phyloP scores from a whole-genome alignment of 208 protist genomes.

The Borovskyia barvae region DNA sequence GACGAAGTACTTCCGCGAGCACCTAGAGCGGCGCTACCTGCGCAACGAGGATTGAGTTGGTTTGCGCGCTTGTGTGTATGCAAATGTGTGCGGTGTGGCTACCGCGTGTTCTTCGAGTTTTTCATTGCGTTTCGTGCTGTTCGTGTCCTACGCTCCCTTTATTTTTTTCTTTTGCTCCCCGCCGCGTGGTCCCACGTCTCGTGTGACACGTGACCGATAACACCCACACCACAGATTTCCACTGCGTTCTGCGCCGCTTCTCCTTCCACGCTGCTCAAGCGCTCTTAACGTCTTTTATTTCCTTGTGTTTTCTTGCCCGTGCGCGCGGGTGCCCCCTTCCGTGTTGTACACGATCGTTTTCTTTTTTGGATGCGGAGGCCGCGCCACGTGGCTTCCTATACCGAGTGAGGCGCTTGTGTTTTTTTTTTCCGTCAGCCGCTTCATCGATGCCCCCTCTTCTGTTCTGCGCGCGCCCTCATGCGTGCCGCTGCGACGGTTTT shows the following conservation, averaged over 20 bases:
- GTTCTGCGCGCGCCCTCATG: not conserved
- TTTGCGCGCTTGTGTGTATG: not conserved
- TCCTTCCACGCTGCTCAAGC: not conserved
- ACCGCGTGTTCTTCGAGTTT: not conserved
- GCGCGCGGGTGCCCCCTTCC: not conserved
- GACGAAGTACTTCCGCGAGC: slow-evolving; percentile 60
- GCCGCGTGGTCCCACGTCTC: too few species aligned
- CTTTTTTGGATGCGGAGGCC: not conserved
- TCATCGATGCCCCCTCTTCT: not conserved
- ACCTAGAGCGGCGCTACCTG: slow-evolving; percentile 78
- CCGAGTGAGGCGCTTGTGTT: not conserved
- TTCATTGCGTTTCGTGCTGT: not conserved
- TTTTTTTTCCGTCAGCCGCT: not conserved
- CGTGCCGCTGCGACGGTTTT: not conserved
- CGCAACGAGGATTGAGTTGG: slow-evolving; percentile 14
- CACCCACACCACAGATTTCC: too few species aligned
- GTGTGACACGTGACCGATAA: too few species aligned
- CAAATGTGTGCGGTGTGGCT: not conserved
- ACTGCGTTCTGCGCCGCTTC: not conserved
- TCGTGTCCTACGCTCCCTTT: not conserved
- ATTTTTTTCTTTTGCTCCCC: not conserved
- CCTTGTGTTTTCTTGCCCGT: not conserved
- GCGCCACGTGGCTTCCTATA: not conserved
- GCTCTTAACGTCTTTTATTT: not conserved
- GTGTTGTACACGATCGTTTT: not conserved